These are phyloP conservation scores for Tricholoma flavovirens DNA, from an alignment of 768 basidiomycete genomes.

Conservation along the genomic window DNA sequence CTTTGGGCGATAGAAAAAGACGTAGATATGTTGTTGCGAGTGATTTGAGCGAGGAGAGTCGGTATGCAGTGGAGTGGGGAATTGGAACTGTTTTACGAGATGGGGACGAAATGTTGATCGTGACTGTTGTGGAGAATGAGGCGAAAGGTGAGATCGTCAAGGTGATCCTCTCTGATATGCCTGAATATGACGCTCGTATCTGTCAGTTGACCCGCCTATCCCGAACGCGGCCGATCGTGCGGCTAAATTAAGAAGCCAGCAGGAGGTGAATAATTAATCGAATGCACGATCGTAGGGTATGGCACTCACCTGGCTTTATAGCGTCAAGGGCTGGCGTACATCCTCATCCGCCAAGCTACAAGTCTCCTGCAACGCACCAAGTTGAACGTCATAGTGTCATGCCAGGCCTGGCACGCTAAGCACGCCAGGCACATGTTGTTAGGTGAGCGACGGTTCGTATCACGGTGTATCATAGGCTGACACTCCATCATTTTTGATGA, in stretches of 20 bases:
- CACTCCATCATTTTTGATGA: not conserved
- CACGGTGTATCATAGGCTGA: not conserved
- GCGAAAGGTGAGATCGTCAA: constrained; percentile 56
- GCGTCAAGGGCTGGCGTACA: constrained; percentile 86
- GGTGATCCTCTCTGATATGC: not conserved
- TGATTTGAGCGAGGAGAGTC: constrained; percentile 90
- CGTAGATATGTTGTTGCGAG: constrained; percentile 86
- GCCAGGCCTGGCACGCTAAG: constrained; percentile 98
- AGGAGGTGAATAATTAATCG: constrained; percentile 57
- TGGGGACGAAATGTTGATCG: constrained; percentile 90
- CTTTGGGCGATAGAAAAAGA: constrained; percentile 47
- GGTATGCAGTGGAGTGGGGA: constrained; percentile 97
- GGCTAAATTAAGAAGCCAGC: constrained; percentile 79
- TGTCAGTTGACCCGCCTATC: constrained; percentile 57
- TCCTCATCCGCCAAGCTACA: constrained; percentile 85
- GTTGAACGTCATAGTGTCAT: constrained; percentile 79
- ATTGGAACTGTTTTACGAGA: constrained; percentile 94
- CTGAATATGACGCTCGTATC: constrained; percentile 3
- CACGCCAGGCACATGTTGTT: constrained; percentile 86
- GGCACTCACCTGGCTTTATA: constrained; percentile 23
- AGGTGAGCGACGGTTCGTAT: constrained; percentile 33
- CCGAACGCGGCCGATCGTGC: constrained; percentile 72
- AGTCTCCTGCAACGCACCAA: constrained; percentile 86
- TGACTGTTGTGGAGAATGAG: constrained; percentile 91
- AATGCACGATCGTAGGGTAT: not conserved